Evolutionary conservation across 2,329 filamentous ascomycete genomes (phyloP).

Genomic region (Aplosporella prunicola): DNA sequence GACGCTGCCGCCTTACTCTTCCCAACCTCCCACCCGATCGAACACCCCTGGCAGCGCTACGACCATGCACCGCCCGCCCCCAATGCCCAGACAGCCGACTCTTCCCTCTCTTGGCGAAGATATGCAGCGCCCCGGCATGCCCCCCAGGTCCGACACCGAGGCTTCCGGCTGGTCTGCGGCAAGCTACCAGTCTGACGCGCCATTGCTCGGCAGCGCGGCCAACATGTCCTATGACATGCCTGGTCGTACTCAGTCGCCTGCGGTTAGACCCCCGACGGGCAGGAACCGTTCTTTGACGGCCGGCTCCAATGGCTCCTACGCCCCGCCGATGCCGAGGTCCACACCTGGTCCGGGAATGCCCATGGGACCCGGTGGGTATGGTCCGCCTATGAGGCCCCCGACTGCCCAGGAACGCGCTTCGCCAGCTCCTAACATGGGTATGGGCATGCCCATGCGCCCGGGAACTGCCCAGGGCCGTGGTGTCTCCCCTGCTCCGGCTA

Average conservation of each 20-base stretch:
- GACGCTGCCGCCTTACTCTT: conserved; percentile 38
- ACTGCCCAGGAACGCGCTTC: too few species aligned
- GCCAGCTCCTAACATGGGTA: too few species aligned
- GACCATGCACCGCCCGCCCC: conserved; percentile 7
- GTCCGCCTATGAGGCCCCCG: too few species aligned
- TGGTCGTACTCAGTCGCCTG: conserved; percentile 17
- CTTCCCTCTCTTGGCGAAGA: conserved; percentile 31
- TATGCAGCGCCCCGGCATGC: conserved; percentile 27
- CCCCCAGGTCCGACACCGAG: conserved; percentile 40
- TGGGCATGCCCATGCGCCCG: too few species aligned
- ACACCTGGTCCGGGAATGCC: conserved; percentile 2
- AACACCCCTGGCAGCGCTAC: too few species aligned
- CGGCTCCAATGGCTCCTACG: conserved; percentile 11
- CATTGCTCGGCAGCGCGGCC: conserved; percentile 51
- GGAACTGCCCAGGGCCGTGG: conserved; percentile 7
- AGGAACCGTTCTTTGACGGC: conserved; percentile 5
- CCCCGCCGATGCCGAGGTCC: background rate
- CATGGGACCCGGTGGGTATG: conserved; percentile 4
- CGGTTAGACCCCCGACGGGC: background rate
- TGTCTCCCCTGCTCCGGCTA: conserved; percentile 7
- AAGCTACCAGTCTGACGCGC: conserved; percentile 56
- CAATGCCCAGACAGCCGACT: conserved; percentile 24
- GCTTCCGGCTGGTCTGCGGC: conserved; percentile 42
- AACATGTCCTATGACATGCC: conserved; percentile 40
- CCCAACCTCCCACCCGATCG: conserved; percentile 44